phyloP scores from a whole-genome alignment of 2,329 filamentous ascomycete species.

The Ascochyta koolunga region DNA sequence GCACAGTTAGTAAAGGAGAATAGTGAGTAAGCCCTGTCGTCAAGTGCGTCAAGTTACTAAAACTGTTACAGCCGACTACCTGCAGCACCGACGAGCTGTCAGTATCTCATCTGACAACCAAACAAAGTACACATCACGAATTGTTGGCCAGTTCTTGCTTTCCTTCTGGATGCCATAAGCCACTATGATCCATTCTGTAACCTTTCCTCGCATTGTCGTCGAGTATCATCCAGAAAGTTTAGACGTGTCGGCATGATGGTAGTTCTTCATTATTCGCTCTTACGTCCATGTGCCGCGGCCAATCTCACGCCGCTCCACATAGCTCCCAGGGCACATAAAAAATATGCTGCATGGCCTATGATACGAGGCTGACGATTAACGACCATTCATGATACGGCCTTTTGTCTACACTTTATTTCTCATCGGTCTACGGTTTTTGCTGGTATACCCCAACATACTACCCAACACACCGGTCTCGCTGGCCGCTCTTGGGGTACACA shows the following conservation, averaged over 20 bases:
- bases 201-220: background rate
- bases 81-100: constrained; percentile 46
- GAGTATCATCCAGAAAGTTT: too few species aligned
- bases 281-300: background rate
- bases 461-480: background rate
- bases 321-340: background rate
- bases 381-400: constrained; percentile 2
- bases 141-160: constrained; percentile 53
- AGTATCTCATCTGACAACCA: constrained; percentile 48
- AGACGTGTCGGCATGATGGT: background rate
- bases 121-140: constrained; percentile 50
- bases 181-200: background rate
- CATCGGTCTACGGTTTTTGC: background rate
- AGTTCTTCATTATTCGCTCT: background rate
- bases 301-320: background rate
- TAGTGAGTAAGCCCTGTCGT: constrained; percentile 39
- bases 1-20: constrained; percentile 50
- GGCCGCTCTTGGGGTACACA: background rate
- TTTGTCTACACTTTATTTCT: background rate
- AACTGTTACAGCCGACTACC: constrained; percentile 43
- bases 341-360: constrained; percentile 5
- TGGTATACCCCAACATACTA: background rate
- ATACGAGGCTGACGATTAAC: constrained; percentile 5
- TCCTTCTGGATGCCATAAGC: constrained; percentile 41
- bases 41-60: constrained; percentile 15